Base-by-base conservation (phyloP, 441 rosid genomes). In the Populus hybrid region DNA sequence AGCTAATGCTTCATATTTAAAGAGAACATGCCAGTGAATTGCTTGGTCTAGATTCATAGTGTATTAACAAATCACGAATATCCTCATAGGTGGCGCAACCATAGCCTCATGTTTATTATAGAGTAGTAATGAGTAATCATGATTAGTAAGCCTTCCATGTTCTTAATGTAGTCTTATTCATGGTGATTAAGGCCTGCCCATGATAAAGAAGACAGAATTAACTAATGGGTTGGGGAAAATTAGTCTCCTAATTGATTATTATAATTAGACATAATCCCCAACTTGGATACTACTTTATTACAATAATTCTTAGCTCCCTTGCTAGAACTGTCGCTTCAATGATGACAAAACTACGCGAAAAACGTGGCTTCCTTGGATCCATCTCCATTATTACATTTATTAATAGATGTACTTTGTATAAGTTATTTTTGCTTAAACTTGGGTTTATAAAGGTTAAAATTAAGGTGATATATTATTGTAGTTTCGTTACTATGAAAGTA, bases 51-150 rank as follows among this genome's bases (percentile, higher is more conserved):
- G 61, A 61, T 69, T 64, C 64, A 1, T 50, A n/a, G 10, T 69
- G 36, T 1, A 67, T 32, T 28, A 28, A 28, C 5, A n/a, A 12
- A 8, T 16, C 26, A 65, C 42, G 4, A 6, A 14, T 5, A 0
- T 4, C 2, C 2, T 21, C 3, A 9, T 70, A 42, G 70, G 0
- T 68, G 80, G 61, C 61, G 20, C 79, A 72, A 67, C 72, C 74
- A 5, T 7, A 72, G 14, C 81, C 84, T 2, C 50, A 20, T 40
- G 73, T 81, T 71, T 67, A 67, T n/a, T 32, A n/a, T 76, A 67
- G 0, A 59, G 7, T 35, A 28, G 24, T 38, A 26, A 74, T 66
- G 57, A 4, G 23, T 66, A 3, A 65, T 14, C 34, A 40, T 16
- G 10, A 74, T 59, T 59, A 61, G 42, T 1, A 32, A 18, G 28